Evolutionary conservation across 176 grass and related monocot species (phyloP), one percentile per base, ranked within the genome.

Genomic region (Bonia amplexicaulis): DNA sequence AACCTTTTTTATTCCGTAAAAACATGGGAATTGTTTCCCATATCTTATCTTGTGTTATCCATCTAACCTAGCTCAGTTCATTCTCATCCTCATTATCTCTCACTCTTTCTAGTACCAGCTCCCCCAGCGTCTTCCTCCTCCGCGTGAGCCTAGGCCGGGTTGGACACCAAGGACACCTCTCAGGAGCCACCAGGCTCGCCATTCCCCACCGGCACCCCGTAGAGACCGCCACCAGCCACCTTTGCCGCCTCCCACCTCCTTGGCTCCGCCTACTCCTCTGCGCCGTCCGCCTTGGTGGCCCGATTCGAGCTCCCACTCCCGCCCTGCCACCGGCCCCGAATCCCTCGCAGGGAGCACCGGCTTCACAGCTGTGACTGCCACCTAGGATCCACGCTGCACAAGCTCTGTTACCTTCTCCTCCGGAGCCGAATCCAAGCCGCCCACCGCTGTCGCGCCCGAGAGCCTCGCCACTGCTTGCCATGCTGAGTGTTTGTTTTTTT

Each of bases 111-210:
- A 16, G 15, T 71, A 37, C 42, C 74, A n/a, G 82, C 12, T 0
- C 9, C 55, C 35, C 66, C 84, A 4, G 77, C 13, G 76, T 51
- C 80, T 94, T 99, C 71, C 96, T 62, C 84, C 96, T 99, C 88
- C 71, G 55, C 69, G 31, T 60, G 47, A 7, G 84, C 79, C 58
- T 84, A 88, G 10, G 88, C 84, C 9, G 87, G 80, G 88, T 96
- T 88, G 22, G 90, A 96, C 66, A 92, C 86, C 9, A 93, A 86
- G 6, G 96, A 94, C 2, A 90, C 96, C 65, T 95, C 93, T 46
- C 69, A 65, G 0, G 84, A 88, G 53, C 80, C 80, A 35, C 77
- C 65, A 26, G 71, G 85, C 71, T 83, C 59, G 39, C 46, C 47
- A 13, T 3, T 0, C 22, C 37, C 76, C 22, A 66, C 35, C 9